Percentiles rank a stretch among this genome's conserved stretches.
Evolutionary conservation across 139 green algal species (phyloP).

Genomic region (Eudorina sp.): DNA sequence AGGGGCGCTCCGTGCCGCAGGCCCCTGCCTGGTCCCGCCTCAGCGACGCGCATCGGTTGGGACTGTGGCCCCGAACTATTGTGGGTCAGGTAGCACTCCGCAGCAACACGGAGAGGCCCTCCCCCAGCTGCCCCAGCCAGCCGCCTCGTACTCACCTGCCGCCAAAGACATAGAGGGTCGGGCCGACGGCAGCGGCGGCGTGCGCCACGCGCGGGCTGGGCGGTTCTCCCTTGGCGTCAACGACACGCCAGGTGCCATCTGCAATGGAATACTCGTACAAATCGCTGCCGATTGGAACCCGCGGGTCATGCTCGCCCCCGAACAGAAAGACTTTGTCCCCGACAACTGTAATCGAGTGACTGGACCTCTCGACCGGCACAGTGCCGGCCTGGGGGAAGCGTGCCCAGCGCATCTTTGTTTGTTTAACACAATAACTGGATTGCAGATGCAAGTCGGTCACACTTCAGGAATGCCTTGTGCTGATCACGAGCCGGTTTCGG

Average conservation of each 20-base stretch:
- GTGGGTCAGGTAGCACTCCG: too few species aligned
- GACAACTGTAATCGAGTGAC: slow-evolving; percentile 31
- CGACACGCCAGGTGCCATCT: slow-evolving; percentile 22
- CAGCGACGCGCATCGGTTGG: too few species aligned
- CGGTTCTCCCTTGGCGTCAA: slow-evolving; percentile 26
- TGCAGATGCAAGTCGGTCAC: too few species aligned
- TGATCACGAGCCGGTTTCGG: too few species aligned
- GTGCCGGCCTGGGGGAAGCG: neutral
- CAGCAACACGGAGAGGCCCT: too few species aligned
- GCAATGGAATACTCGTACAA: slow-evolving; percentile 39
- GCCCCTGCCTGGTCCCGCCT: too few species aligned
- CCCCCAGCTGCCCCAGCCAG: too few species aligned
- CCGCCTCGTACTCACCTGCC: slow-evolving; percentile 53
- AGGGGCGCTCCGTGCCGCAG: too few species aligned
- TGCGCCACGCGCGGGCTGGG: slow-evolving; percentile 57
- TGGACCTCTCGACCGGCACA: slow-evolving; percentile 1
- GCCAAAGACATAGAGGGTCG: slow-evolving; percentile 65
- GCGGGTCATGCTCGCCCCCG: slow-evolving; percentile 64
- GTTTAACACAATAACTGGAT: too few species aligned
- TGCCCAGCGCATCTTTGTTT: neutral
- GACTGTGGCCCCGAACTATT: too few species aligned
- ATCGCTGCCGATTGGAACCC: slow-evolving; percentile 45
- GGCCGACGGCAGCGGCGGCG: slow-evolving; percentile 50
- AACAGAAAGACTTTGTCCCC: slow-evolving; percentile 52
- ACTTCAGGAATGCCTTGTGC: too few species aligned